A percentile compares a stretch with the other conserved stretches of the same genome.
Evolutionary conservation across 139 green algal species (phyloP).

Genomic region (Gonium pectorale): DNA sequence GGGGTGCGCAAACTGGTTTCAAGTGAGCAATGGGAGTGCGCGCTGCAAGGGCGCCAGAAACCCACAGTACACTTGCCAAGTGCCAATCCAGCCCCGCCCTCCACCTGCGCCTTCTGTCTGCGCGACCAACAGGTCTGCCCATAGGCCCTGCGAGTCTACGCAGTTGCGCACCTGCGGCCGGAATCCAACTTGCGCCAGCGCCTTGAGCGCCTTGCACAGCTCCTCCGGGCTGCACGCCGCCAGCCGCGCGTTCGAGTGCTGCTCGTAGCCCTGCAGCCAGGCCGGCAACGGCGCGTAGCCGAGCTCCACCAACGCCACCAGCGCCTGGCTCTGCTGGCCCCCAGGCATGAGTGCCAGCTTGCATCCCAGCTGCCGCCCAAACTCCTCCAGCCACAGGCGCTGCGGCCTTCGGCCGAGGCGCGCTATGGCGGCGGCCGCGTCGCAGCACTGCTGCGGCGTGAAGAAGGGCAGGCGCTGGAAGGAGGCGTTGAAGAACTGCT

Average conservation of each 20-base stretch:
- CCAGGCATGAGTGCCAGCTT: slow-evolving; percentile 32
- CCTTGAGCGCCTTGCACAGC: slow-evolving; percentile 40
- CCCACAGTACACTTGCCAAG: too few species aligned
- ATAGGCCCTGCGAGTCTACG: too few species aligned
- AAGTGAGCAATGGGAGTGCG: too few species aligned
- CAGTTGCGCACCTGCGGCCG: slow-evolving; percentile 37
- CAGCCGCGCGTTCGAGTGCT: slow-evolving; percentile 34
- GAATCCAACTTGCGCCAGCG: slow-evolving; percentile 42
- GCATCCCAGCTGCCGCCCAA: slow-evolving; percentile 21
- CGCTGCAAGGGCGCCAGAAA: too few species aligned
- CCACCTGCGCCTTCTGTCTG: too few species aligned
- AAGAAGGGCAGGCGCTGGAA: slow-evolving; percentile 40
- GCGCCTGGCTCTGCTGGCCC: slow-evolving; percentile 34
- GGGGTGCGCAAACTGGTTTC: too few species aligned
- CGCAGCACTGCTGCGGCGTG: slow-evolving; percentile 41
- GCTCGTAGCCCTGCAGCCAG: slow-evolving; percentile 53
- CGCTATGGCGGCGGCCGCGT: slow-evolving; percentile 25
- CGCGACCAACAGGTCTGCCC: too few species aligned
- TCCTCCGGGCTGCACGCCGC: slow-evolving; percentile 8
- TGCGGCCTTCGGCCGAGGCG: slow-evolving; percentile 48
- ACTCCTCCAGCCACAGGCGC: slow-evolving; percentile 50
- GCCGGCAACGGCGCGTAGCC: slow-evolving; percentile 9
- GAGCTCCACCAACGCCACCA: slow-evolving; percentile 41
- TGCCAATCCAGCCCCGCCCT: too few species aligned
- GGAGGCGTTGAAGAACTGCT: slow-evolving; percentile 40